Evolutionary conservation across 108 stramenopile species (phyloP).

Genomic region (Pseudonitzschia multiseries): DNA sequence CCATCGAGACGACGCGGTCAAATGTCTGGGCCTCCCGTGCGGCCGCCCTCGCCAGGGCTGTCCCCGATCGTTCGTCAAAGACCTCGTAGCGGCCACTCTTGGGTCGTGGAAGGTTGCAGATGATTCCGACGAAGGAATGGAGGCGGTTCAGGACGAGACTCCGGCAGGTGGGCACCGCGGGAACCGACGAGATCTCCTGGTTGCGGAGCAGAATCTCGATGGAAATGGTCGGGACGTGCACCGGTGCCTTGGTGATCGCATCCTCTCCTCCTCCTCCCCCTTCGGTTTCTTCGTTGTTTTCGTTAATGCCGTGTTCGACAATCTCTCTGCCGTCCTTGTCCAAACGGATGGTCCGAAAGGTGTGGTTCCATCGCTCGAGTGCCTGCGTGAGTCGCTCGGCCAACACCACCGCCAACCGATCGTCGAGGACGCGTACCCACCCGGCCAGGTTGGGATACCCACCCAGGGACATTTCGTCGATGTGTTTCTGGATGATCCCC

Average conservation of each 20-base stretch:
- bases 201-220: slow-evolving; percentile 83
- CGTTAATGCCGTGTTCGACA: too few relatives aligned
- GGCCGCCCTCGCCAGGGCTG: not conserved
- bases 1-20: slow-evolving; percentile 50
- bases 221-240: slow-evolving; percentile 52
- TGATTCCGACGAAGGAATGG: slow-evolving; percentile 81
- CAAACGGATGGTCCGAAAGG: slow-evolving; percentile 27
- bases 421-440: slow-evolving; percentile 74
- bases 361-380: slow-evolving; percentile 63
- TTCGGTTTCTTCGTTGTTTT: not conserved
- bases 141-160: slow-evolving; percentile 74
- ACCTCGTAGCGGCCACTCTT: slow-evolving; percentile 89
- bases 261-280: not conserved
- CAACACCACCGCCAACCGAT: slow-evolving; percentile 63
- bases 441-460: slow-evolving; percentile 73
- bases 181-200: slow-evolving; percentile 82
- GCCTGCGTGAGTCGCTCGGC: slow-evolving; percentile 64
- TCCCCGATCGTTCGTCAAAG: slow-evolving; percentile 58
- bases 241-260: slow-evolving; percentile 19
- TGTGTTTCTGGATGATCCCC: slow-evolving; percentile 82
- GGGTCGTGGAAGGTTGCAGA: slow-evolving; percentile 81
- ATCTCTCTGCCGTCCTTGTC: slow-evolving; percentile 29
- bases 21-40: slow-evolving; percentile 44
- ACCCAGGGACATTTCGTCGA: slow-evolving; percentile 88
- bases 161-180: slow-evolving; percentile 66